A percentile compares a stretch with the other conserved stretches of the same genome.
Conservation (phyloP, 2,329 filamentous ascomycete genomes). For the Zymoseptoria passerinii region DNA sequence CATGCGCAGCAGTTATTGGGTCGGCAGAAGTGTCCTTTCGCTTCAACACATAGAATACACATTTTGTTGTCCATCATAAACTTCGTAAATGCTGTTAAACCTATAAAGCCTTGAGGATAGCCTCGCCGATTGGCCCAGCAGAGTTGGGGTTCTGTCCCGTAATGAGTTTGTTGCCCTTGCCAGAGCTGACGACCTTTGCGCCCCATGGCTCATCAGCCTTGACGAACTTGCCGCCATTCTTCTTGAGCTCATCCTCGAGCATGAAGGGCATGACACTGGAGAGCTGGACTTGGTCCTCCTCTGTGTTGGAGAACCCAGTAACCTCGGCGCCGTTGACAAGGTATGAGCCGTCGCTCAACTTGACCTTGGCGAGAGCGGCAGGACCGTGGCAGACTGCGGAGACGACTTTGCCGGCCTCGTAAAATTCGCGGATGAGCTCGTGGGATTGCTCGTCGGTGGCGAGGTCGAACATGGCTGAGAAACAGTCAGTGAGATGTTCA, state of each 20-base stretch:
- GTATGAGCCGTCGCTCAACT: conserved; percentile 42
- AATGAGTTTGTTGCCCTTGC: conserved; percentile 33
- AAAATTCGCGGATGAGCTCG: conserved; percentile 55
- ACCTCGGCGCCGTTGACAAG: conserved; percentile 50
- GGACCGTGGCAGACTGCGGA: conserved; percentile 63
- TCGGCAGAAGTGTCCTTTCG: not conserved
- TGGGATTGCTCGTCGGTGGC: conserved; percentile 49
- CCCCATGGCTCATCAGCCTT: conserved; percentile 46
- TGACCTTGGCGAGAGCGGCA: conserved; percentile 53
- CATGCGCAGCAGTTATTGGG: not conserved
- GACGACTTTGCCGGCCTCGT: conserved; percentile 52
- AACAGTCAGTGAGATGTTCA: not conserved
- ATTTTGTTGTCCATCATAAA: not conserved
- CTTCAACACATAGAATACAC: not conserved
- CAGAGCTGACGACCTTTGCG: conserved; percentile 36
- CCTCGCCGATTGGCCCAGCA: conserved; percentile 37
- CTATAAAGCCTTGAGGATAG: conserved; percentile 24
- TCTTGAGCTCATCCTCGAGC: conserved; percentile 49
- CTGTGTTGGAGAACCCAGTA: conserved; percentile 52
- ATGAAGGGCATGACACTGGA: conserved; percentile 49
- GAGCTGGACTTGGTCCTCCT: conserved; percentile 41
- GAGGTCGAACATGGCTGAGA: conserved; percentile 57
- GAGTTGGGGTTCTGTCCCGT: conserved; percentile 44
- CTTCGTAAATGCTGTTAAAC: not conserved
- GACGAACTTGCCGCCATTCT: conserved; percentile 47